Evolutionary conservation across 805 yeast species (phyloP).

Genomic region (Phaffomyces antillensis): DNA sequence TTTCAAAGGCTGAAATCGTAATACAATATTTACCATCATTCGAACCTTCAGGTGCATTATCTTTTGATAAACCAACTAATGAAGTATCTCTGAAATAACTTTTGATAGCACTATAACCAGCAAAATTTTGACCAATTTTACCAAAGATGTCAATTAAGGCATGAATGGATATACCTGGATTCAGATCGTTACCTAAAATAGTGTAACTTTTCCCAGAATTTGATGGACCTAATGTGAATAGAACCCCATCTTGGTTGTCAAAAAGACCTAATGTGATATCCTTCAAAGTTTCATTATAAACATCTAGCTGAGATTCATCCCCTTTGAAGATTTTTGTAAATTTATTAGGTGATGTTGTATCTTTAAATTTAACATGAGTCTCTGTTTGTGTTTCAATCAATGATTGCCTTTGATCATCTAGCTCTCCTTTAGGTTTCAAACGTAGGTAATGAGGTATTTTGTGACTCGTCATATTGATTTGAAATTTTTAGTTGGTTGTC

Average conservation of each 20-base stretch:
- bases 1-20: slow-evolving; percentile 46
- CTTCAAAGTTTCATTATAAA: slow-evolving; percentile 26
- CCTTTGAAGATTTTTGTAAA: slow-evolving; percentile 27
- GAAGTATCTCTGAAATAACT: slow-evolving; percentile 20
- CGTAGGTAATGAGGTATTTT: slow-evolving; percentile 31
- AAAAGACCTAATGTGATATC: slow-evolving; percentile 17
- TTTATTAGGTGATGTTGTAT: slow-evolving; percentile 20
- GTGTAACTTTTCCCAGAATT: slow-evolving; percentile 43
- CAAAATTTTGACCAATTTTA: slow-evolving; percentile 16
- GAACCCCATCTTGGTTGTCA: slow-evolving; percentile 32
- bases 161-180: slow-evolving; percentile 33
- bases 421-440: slow-evolving; percentile 27
- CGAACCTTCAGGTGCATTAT: slow-evolving; percentile 2
- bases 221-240: slow-evolving; percentile 48
- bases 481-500: too few relatives aligned
- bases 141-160: slow-evolving; percentile 29
- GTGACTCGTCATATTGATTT: slow-evolving; percentile 6
- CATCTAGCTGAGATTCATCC: slow-evolving; percentile 28
- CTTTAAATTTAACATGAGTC: slow-evolving; percentile 21
- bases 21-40: slow-evolving; percentile 27
- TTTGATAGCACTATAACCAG: slow-evolving; percentile 12
- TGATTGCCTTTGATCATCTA: slow-evolving; percentile 8
- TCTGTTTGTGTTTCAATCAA: slow-evolving; percentile 20
- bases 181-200: slow-evolving; percentile 27
- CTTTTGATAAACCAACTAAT: slow-evolving; percentile 7